Evolutionary conservation across 1,284 basidiomycete genomes (phyloP), one percentile per base, ranked within the genome.

Genomic region (Blastosporella zonata): DNA sequence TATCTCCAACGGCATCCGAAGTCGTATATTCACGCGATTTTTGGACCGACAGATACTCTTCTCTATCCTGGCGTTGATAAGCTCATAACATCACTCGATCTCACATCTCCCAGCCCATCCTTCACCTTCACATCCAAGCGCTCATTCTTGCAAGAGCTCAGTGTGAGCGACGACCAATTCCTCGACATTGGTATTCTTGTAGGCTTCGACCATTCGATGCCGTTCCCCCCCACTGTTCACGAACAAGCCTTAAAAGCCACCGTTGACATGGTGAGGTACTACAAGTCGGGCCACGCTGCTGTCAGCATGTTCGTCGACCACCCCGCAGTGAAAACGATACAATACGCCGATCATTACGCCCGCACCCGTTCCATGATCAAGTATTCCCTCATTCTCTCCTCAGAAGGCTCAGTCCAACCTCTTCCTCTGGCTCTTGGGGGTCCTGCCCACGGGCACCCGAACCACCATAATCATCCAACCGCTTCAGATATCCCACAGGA

Each of bases 1-100:
- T 97, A 97, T 70, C 82, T 99, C 36, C 87, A 95, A 67, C 86
- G 92, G 49, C 96, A 99, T 70, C 77, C 82, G 20, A 97, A 97
- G 67, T 81, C 87, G 3, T 99, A 98, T 70, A 90, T 97, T 54
- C 94, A 99, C 65, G 87, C 96, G 17, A 87, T 98, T 59, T 98
- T 85, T 67, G 93, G 92, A 4, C 84, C 94, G 27, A 90, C 87
- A 4, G 96, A 98, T 64, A 82, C 90, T 15, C 77, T 99, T 18
- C 77, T 98, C 37, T 98, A 95, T 66, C 88, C 90, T 12, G 85
- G 87, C 21, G 81, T 97, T 29, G 94, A 98, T 70, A 88, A 89
- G 61, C 77, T 99, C 62, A 96, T 99, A 66, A 93, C 90, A 44
- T 81, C 84, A 34, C 74, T 96, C 58, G 89, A 94, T 70, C 84